These are phyloP conservation scores for Penicillium ochrochloron DNA, from an alignment of 495 filamentous ascomycete species.

Conservation along the genomic window DNA sequence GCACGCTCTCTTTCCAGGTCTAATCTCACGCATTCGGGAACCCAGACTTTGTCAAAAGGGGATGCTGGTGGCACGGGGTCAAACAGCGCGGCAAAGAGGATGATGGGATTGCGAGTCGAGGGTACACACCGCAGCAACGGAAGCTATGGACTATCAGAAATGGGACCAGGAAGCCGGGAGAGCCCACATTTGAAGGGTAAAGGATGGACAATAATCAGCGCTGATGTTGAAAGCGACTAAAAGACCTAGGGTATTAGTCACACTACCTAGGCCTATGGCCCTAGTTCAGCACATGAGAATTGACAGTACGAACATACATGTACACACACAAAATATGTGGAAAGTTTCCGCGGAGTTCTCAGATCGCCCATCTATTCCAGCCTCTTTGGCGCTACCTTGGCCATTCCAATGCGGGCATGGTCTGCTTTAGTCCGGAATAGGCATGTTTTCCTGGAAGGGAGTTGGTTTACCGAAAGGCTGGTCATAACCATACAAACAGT, in stretches of 20 bases:
- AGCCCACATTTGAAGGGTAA: constrained; percentile 18
- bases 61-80: background rate
- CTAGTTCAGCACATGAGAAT: background rate
- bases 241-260: background rate
- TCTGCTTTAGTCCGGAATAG: background rate
- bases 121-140: background rate
- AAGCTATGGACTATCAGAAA: constrained; percentile 10
- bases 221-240: constrained; percentile 14
- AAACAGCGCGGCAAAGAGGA: background rate
- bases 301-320: background rate
- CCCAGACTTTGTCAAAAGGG: background rate
- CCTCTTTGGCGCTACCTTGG: background rate
- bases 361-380: background rate
- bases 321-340: background rate
- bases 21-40: constrained; percentile 5
- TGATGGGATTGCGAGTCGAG: background rate
- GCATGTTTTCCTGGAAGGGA: background rate
- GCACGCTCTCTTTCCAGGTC: constrained; percentile 3
- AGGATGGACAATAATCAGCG: constrained; percentile 17
- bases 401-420: background rate
- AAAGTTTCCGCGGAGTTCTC: background rate
- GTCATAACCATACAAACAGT: background rate
- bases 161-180: constrained; percentile 7
- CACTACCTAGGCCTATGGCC: background rate
- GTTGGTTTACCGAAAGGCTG: background rate